A percentile compares a stretch with the other conserved stretches of the same genome.
Evolutionary conservation across 352 stramenopile species (phyloP).

Genomic region (Phytophthora syringae): DNA sequence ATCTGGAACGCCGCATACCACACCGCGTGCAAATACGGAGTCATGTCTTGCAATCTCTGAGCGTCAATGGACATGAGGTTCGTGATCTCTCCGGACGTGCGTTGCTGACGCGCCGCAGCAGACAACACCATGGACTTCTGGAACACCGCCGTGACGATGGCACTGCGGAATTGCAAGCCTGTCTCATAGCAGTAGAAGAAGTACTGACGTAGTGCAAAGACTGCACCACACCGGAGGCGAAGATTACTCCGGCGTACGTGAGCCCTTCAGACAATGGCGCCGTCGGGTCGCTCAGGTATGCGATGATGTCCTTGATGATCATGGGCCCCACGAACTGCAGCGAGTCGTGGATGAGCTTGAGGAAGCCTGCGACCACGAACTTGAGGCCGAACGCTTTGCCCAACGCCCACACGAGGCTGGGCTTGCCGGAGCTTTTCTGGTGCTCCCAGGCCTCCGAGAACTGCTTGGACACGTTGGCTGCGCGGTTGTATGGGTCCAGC

Average conservation of each 20-base stretch:
- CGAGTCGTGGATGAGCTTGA: conserved; percentile 86
- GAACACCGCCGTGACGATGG: conserved; percentile 79
- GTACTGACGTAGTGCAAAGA: conserved; percentile 83
- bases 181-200: conserved; percentile 89
- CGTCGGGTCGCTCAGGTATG: conserved; percentile 70
- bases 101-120: conserved; percentile 72
- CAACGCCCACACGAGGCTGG: conserved; percentile 65
- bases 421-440: conserved; percentile 38
- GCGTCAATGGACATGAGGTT: conserved; percentile 98
- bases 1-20: conserved; percentile 90
- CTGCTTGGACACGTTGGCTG: conserved; percentile 39
- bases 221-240: conserved; percentile 75
- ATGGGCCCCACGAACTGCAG: conserved; percentile 86
- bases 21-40: conserved; percentile 93
- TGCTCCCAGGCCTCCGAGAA: conserved; percentile 61
- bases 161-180: conserved; percentile 77
- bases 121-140: conserved; percentile 88
- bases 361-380: conserved; percentile 56
- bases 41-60: conserved; percentile 95
- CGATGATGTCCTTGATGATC: conserved; percentile 89
- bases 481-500: conserved; percentile 79
- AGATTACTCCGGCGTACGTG: conserved; percentile 71
- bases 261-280: conserved; percentile 64
- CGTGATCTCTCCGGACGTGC: conserved; percentile 94
- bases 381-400: conserved; percentile 60